phyloP scores from a whole-genome alignment of 352 stramenopile genomes.

The Phytophthora citrophthora region DNA sequence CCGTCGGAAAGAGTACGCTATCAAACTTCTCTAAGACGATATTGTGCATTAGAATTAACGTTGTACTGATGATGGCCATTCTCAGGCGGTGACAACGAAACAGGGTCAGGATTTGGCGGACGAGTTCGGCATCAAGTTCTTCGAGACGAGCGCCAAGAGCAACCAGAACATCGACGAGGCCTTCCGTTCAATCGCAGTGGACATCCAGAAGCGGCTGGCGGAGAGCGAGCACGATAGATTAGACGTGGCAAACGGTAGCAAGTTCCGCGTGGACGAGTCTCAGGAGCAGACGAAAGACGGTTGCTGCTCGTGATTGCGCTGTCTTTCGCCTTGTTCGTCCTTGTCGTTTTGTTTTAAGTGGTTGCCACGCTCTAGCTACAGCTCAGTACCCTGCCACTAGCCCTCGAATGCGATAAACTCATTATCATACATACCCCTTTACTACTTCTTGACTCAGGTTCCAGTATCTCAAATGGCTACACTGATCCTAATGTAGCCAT shows the following conservation, averaged over 20 bases:
- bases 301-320: slow-evolving; percentile 64
- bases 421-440: slow-evolving; percentile 20
- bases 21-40: background rate
- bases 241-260: slow-evolving; percentile 87
- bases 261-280: slow-evolving; percentile 87
- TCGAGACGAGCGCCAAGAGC: slow-evolving; percentile 94
- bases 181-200: slow-evolving; percentile 88
- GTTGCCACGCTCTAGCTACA: slow-evolving; percentile 1
- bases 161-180: slow-evolving; percentile 93
- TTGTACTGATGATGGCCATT: slow-evolving; percentile 9
- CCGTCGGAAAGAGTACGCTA: slow-evolving; percentile 92
- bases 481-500: slow-evolving; percentile 29
- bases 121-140: slow-evolving; percentile 95
- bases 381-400: slow-evolving; percentile 4
- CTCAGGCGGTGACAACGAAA: slow-evolving; percentile 90
- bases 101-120: slow-evolving; percentile 93
- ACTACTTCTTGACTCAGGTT: slow-evolving; percentile 1
- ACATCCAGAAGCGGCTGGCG: slow-evolving; percentile 88
- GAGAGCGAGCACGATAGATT: slow-evolving; percentile 90
- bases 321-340: background rate
- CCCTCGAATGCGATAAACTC: slow-evolving; percentile 26
- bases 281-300: slow-evolving; percentile 80
- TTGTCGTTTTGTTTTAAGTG: slow-evolving; percentile 19
- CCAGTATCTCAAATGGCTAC: background rate
- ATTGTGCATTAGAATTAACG: slow-evolving; percentile 12